Base-by-base conservation (phyloP, 2,329 filamentous ascomycete species). In the Xylariales sp. region DNA sequence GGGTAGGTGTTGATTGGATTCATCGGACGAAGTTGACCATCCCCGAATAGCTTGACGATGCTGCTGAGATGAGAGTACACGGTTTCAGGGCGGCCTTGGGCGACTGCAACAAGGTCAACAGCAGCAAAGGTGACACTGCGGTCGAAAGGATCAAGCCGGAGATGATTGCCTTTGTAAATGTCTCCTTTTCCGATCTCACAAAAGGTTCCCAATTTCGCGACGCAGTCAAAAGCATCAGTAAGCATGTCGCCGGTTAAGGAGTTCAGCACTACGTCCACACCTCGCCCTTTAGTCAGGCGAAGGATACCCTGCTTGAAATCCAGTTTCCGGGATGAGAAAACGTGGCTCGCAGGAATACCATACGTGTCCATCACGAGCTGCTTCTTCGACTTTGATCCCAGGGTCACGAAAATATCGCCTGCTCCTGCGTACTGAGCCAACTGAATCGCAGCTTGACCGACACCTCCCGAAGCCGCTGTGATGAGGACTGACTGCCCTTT, bases 101-200 rank as follows among this genome's bases (percentile, higher is more conserved):
- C 62, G n/a, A 65, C 49, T 23, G 48, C 49, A 30, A 60, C 55
- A 23, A 65, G 50, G 34, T 73, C 71, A 4, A 72, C 62, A 8
- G 68, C 43, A 8, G 62, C 61, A 55, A 71, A 73, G 5, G 59
- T 68, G 4, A 62, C 52, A 5, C 66, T 64, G 1, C 59, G 52
- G n/a, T 77, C 75, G 48, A 83, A 82, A 0, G 74, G 75, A 3
- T 70, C 61, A 76, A 82, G 81, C 23, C 77, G 75, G 7, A 82
- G 72, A 5, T 74, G 70, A 14, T 69, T 75, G n/a, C 79, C 77
- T 23, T 75, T 73, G 10, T 70, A 62, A 14, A 79, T 76, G 58
- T 80, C 77, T 10, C 69, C 70, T 52, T 76, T 76, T 14, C 76
- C 76, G 39, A 80, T 73, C 61, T 81, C 79, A 1, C 79, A 49